Base-by-base conservation (phyloP, 2,329 filamentous ascomycete species). In the Davidsoniella australis region DNA sequence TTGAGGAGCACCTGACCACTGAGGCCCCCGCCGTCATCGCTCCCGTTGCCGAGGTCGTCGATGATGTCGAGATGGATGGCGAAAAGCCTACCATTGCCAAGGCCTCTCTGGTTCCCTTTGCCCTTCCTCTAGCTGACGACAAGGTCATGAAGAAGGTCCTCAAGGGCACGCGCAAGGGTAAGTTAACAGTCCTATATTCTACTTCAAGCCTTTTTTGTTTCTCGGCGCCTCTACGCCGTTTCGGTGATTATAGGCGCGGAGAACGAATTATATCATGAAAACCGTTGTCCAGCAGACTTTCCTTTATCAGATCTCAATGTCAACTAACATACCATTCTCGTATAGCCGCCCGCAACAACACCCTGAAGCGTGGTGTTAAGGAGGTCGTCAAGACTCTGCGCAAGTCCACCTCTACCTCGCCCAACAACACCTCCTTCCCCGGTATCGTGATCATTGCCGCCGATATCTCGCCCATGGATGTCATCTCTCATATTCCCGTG, bases 351-450 rank as follows among this genome's bases (percentile, higher is more conserved):
- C 94, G 94, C 69, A 79, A 86, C 69, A 93, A 93, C 70, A 84
- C 85, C 53, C 83, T 98, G 62, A 94, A 94, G 72, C 88, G 91
- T 62, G 91, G 91, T 62, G 91, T 98, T 57, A 98, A 98, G 69
- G 91, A 98, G 70, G 89, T 94, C 62, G 88, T 96, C 70, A 98
- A 98, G 72, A 83, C 88, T 33, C 84, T 98, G 59, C 87, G 91
- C 71, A 96, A 96, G 71, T 89, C 86, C 12, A 74, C 84, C 51
- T 66, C 77, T 58, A 75, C 79, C 51, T 75, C 78, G n/a, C 74
- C 78, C 53, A 73, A 76, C 56, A 70, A 76, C 61, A 70, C 75
- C 47, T 64, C 74, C 48, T 71, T 79, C 60, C 80, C 84, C 41
- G 75, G 79, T 57, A 75, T 98, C 57, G 86, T 95, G 59, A 73